A percentile compares a stretch with the other conserved stretches of the same genome.
phyloP scores from a whole-genome alignment of 1,284 basidiomycete genomes.

The Exobasidium cylindrosporum region DNA sequence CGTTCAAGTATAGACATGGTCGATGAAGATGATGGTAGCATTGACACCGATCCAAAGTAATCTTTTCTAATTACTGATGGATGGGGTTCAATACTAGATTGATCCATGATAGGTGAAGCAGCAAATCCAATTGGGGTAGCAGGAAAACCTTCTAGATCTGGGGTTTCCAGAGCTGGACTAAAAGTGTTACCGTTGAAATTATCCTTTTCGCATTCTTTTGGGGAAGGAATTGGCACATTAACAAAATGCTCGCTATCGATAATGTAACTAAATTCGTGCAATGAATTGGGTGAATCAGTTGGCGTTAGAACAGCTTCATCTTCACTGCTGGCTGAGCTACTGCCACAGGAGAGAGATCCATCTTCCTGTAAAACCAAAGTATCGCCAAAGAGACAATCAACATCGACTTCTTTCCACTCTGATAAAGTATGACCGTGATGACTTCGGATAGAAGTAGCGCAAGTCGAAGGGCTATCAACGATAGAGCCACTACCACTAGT shows the following conservation, averaged over 20 bases:
- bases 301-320: too few relatives aligned
- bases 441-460: neutral
- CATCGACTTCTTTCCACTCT: neutral
- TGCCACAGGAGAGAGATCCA: neutral
- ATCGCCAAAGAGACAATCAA: neutral
- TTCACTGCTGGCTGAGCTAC: neutral
- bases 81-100: neutral
- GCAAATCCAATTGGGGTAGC: neutral
- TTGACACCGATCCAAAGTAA: neutral
- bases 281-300: neutral
- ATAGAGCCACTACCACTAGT: too few relatives aligned
- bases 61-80: neutral
- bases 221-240: neutral
- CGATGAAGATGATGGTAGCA: neutral
- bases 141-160: neutral
- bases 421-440: neutral
- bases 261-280: neutral
- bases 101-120: neutral
- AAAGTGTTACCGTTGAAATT: constrained; percentile 7
- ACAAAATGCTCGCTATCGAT: neutral
- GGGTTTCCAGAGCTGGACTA: neutral
- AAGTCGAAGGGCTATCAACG: neutral
- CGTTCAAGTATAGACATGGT: neutral
- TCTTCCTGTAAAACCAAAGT: neutral
- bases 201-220: neutral